These are phyloP conservation scores for Candida pini DNA, from an alignment of 805 yeast genomes.

Conservation along the genomic window DNA sequence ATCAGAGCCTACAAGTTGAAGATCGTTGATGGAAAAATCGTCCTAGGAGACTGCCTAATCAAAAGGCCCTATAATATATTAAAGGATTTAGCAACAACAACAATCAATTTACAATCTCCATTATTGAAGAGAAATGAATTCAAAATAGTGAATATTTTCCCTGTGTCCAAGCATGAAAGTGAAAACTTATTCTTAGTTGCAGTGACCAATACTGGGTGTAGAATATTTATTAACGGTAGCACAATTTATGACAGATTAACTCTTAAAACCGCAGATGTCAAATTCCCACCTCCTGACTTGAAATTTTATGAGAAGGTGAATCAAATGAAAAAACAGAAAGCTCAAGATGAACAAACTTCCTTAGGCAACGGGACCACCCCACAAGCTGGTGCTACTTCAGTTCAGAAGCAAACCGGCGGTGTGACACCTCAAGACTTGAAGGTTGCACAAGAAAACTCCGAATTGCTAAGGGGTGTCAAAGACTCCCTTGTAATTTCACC, in stretches of 20 bases:
- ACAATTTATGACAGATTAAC: slow-evolving; percentile 30
- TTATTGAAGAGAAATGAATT: slow-evolving; percentile 50
- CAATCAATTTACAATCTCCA: slow-evolving; percentile 30
- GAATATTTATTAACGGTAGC: slow-evolving; percentile 59
- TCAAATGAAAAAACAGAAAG: slow-evolving; percentile 32
- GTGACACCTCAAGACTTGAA: slow-evolving; percentile 32
- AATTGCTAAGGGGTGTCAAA: slow-evolving; percentile 51
- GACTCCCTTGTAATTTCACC: slow-evolving; percentile 68
- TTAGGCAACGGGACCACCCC: slow-evolving; percentile 10
- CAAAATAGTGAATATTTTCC: slow-evolving; percentile 56
- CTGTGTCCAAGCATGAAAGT: slow-evolving; percentile 61
- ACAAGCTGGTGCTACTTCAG: slow-evolving; percentile 5
- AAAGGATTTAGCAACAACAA: slow-evolving; percentile 39
- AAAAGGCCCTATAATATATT: slow-evolving; percentile 42
- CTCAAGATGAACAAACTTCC: slow-evolving; percentile 30
- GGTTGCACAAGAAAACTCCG: slow-evolving; percentile 50
- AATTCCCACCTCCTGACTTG: slow-evolving; percentile 40
- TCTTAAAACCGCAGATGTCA: slow-evolving; percentile 32
- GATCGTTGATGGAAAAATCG: slow-evolving; percentile 31
- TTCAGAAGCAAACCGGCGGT: slow-evolving; percentile 22
- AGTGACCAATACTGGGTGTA: slow-evolving; percentile 75
- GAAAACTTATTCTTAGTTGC: slow-evolving; percentile 69
- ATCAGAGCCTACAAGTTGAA: slow-evolving; percentile 70
- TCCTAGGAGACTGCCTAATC: slow-evolving; percentile 25
- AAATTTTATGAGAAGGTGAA: slow-evolving; percentile 25